Conservation (phyloP, 1,284 basidiomycete species). For the Tilletia caries region DNA sequence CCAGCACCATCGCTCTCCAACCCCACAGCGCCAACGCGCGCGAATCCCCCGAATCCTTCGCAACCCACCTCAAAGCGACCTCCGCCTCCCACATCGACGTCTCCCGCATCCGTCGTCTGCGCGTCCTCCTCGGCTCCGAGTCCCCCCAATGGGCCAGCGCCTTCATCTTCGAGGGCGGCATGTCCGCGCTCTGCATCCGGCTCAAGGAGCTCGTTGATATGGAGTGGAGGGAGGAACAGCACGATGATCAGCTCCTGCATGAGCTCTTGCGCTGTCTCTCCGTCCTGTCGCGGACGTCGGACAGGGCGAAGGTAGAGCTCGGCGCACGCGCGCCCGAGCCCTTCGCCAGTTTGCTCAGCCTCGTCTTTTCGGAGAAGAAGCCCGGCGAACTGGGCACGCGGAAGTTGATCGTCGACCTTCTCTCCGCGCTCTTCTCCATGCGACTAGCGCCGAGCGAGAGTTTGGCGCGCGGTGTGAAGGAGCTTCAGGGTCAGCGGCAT, state of each 20-base stretch:
- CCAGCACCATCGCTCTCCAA: neutral
- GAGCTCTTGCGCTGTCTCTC: constrained; percentile 91
- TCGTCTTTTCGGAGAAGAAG: constrained; percentile 94
- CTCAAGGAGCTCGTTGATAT: constrained; percentile 89
- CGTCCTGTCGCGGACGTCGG: constrained; percentile 80
- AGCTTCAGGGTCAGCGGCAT: neutral
- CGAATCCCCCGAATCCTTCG: constrained; percentile 35
- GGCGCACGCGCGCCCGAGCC: constrained; percentile 78
- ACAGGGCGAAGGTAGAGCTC: constrained; percentile 64
- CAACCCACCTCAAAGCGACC: constrained; percentile 35
- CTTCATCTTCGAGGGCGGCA: constrained; percentile 77
- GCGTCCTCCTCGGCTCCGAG: constrained; percentile 45
- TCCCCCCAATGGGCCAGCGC: constrained; percentile 76
- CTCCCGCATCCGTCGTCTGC: constrained; percentile 34
- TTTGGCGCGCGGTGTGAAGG: neutral
- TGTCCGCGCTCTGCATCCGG: constrained; percentile 73
- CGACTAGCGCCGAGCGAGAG: constrained; percentile 15
- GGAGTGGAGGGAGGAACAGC: constrained; percentile 98
- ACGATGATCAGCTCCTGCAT: constrained; percentile 88
- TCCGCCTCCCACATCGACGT: constrained; percentile 31
- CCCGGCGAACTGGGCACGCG: constrained; percentile 86
- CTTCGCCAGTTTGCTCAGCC: constrained; percentile 72
- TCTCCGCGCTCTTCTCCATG: constrained; percentile 57
- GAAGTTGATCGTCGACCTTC: constrained; percentile 80
- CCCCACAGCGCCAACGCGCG: constrained; percentile 24